Evolutionary conservation across 1,284 basidiomycete genomes (phyloP).

Genomic region (Pulveroboletus ridleyi): DNA sequence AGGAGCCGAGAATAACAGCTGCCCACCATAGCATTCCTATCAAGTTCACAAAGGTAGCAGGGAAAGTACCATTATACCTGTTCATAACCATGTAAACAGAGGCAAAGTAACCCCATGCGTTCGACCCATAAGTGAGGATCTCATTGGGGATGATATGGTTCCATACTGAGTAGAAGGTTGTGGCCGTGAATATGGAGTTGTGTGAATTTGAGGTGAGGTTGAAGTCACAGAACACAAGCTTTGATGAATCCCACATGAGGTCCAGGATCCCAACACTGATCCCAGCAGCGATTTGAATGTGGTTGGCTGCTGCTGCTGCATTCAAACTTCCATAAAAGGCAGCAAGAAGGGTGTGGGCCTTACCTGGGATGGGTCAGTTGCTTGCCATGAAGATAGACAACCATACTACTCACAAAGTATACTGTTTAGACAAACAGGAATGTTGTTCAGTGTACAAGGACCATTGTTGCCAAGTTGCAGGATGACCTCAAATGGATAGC

Average conservation of each 20-base stretch:
- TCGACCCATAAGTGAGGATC: constrained; percentile 58
- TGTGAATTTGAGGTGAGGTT: constrained; percentile 73
- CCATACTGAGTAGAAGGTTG: constrained; percentile 90
- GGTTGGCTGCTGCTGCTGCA: constrained; percentile 51
- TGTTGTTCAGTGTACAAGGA: constrained; percentile 71
- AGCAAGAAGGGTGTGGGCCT: constrained; percentile 67
- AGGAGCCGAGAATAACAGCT: not conserved
- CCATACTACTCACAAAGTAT: constrained; percentile 71
- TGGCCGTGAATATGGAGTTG: constrained; percentile 69
- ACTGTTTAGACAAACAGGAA: constrained; percentile 86
- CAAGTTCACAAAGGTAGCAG: constrained; percentile 57
- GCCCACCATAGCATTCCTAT: constrained; percentile 84
- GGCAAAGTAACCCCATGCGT: constrained; percentile 79
- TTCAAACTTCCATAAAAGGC: constrained; percentile 64
- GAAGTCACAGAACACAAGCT: constrained; percentile 91
- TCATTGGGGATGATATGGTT: constrained; percentile 83
- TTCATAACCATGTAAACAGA: constrained; percentile 81
- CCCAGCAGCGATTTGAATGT: constrained; percentile 60
- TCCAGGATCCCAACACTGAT: constrained; percentile 81
- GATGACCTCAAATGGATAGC: constrained; percentile 49
- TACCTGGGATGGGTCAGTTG: constrained; percentile 50
- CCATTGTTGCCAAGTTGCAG: constrained; percentile 57
- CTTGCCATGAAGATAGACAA: not conserved
- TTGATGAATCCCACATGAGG: constrained; percentile 83
- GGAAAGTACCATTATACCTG: constrained; percentile 65